Evolutionary conservation across 352 stramenopile species (phyloP), one percentile per base, ranked within the genome.

Genomic region (Globisporangium nodosum): DNA sequence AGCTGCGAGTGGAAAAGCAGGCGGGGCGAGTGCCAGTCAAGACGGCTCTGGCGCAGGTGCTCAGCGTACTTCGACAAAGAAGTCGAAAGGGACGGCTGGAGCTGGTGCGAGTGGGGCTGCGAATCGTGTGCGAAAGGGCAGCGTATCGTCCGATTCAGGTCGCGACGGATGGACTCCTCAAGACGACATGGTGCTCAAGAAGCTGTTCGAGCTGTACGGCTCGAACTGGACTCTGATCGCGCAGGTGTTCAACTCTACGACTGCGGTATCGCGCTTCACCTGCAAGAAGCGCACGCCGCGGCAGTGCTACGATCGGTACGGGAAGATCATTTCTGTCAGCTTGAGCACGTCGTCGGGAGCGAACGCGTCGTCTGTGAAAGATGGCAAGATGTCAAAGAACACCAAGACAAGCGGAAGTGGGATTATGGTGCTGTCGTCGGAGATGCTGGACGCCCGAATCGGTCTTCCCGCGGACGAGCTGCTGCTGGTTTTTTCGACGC

Each of bases 201-300:
- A 92, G 65, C 62, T 94, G 13, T 89, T 92, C 47, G 84, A 94
- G 55, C 65, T 91, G 27, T 96, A 96, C 56, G 86, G 86, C 2
- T 77, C 82, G 24, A 96, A 96, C 49, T 96, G 86, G 86, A 91
- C 81, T 49, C 72, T 96, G 13, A 90, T 96, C 39, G 80, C 86
- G 6, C 84, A 96, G 51, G 81, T 92, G 39, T 79, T 94, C 49
- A 92, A 92, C 51, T 76, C 80, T 54, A 66, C 82, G 24, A 87
- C 77, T 6, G 78, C 76, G 1, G 76, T 92, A 21, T 91, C 81
- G 35, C 73, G 79, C 1, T 91, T 85, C 64, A 82, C 84, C 30
- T 86, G 71, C 61, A 81, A 85, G 49, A 89, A 88, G 56, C 78
- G 83, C 6, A 87, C 85, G 20, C 81, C 85, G 7, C 76, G 85